Base-by-base conservation (phyloP, 2,329 filamentous ascomycete species). In the Penicillium sp. region DNA sequence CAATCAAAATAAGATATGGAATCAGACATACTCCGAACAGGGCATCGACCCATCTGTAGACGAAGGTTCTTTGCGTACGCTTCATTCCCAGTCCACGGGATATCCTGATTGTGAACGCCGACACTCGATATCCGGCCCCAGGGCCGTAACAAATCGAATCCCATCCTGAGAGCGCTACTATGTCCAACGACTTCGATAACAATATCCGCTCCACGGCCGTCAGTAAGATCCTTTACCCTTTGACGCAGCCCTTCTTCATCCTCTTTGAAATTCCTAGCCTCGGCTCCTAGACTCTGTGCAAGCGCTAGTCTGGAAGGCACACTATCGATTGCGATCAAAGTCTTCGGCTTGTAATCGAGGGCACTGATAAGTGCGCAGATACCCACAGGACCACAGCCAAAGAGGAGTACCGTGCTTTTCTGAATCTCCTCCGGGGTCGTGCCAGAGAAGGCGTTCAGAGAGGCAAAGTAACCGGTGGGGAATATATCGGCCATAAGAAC, bases 401-500 rank as follows among this genome's bases (percentile, higher is more conserved):
- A 83, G 15, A 94, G 79, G 1, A 93, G 88, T 0, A 90, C 86
- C 0, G 62, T 66, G 41, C 61, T 65, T 6, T 63, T 53, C 10
- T 53, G 42, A 6, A 63, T 81, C 39, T 84, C 79, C 54, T 83
- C 79, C 19, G 68, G 57, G 6, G 74, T 75, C 36, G 89, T 78
- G 67, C 86, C 75, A 49, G 82, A 82, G 69, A 94, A 87, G 2
- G 85, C 91, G 67, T 90, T 93, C 51, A 82, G 81, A 1, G 89
- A 89, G 1, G 90, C 91, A 66, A 91, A 96, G 75, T 85, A 96
- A 1, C 92, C 75, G 0, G 87, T 90, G 0, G 91, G 91, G 74
- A 93, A 94, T 65, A 96, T 96, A 70, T 96, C 91, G 5, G 90
- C 91, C 91, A 96, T 96, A 23, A 96, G 80, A 6, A 96, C 86